phyloP scores from a whole-genome alignment of 495 filamentous ascomycete species.

The Daldinia bambusicola region DNA sequence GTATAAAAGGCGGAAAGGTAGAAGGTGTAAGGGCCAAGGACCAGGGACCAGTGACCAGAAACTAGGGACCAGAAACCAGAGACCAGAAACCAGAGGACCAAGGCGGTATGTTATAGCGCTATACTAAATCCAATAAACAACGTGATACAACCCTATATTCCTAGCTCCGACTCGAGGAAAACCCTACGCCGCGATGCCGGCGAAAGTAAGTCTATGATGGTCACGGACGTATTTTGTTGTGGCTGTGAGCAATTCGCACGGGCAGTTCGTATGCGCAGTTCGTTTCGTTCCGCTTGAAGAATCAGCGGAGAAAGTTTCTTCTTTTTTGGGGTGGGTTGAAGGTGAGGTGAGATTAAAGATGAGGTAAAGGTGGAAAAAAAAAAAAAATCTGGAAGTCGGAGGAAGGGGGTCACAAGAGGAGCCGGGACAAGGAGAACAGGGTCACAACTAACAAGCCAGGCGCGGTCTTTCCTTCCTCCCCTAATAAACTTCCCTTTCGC shows the following conservation, averaged over 20 bases:
- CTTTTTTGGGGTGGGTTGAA: conserved; percentile 12
- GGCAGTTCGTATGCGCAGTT: conserved; percentile 36
- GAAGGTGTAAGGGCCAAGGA: not conserved
- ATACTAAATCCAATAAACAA: conserved; percentile 26
- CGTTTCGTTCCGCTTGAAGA: conserved; percentile 23
- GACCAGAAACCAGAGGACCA: not conserved
- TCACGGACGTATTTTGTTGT: conserved; percentile 12
- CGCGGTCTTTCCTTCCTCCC: conserved; percentile 2
- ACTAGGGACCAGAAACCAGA: no score
- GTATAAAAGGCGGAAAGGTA: not conserved
- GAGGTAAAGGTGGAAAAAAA: conserved; percentile 31
- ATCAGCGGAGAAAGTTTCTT: conserved; percentile 20
- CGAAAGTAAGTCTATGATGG: conserved; percentile 19
- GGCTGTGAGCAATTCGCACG: conserved; percentile 35
- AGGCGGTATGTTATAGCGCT: conserved; percentile 32
- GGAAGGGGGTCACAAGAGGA: conserved; percentile 11
- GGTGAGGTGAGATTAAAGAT: conserved; percentile 19
- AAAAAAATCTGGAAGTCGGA: conserved; percentile 7
- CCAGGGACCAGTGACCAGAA: not conserved
- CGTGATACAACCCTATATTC: conserved; percentile 17
- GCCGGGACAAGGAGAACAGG: conserved; percentile 12
- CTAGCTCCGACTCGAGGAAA: conserved; percentile 3
- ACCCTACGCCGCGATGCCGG: conserved; percentile 11
- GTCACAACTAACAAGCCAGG: conserved; percentile 24
- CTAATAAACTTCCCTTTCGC: conserved; percentile 23